phyloP scores from a whole-genome alignment of 768 basidiomycete genomes.

The Kondoa malvinella region DNA sequence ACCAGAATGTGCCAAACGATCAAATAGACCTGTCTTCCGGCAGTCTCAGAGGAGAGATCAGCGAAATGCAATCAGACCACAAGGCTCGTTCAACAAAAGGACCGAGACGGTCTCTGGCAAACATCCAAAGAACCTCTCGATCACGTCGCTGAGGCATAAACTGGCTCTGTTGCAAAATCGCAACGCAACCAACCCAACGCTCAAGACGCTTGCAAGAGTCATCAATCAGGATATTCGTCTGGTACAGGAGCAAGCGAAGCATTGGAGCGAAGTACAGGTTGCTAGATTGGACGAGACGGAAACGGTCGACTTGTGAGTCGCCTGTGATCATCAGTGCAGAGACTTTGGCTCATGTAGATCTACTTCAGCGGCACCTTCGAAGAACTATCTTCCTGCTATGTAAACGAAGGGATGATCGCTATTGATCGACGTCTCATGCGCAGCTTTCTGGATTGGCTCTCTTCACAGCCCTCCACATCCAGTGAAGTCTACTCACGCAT shows the following conservation, averaged over 20 bases:
- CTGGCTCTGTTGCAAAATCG: background rate
- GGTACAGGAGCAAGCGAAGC: background rate
- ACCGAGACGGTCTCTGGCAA: too few species aligned
- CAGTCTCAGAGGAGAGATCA: too few species aligned
- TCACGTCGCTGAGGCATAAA: too few species aligned
- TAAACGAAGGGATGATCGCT: background rate
- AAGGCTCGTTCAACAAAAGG: too few species aligned
- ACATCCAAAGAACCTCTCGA: too few species aligned
- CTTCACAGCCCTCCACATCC: background rate
- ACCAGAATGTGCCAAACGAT: too few species aligned
- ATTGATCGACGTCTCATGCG: background rate
- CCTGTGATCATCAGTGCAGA: background rate
- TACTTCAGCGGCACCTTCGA: background rate
- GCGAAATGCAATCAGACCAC: too few species aligned
- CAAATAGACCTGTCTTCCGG: too few species aligned
- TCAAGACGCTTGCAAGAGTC: background rate
- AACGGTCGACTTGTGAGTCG: background rate
- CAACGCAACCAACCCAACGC: background rate
- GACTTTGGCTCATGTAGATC: background rate
- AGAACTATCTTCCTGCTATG: background rate
- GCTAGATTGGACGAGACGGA: background rate
- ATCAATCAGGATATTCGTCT: background rate
- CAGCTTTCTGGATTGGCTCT: background rate
- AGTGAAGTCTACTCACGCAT: conserved; percentile 4
- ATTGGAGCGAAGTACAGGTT: background rate